Evolutionary conservation across 345 rosid genomes (phyloP), one percentile per base, ranked within the genome.

Genomic region (Acer saccharum): DNA sequence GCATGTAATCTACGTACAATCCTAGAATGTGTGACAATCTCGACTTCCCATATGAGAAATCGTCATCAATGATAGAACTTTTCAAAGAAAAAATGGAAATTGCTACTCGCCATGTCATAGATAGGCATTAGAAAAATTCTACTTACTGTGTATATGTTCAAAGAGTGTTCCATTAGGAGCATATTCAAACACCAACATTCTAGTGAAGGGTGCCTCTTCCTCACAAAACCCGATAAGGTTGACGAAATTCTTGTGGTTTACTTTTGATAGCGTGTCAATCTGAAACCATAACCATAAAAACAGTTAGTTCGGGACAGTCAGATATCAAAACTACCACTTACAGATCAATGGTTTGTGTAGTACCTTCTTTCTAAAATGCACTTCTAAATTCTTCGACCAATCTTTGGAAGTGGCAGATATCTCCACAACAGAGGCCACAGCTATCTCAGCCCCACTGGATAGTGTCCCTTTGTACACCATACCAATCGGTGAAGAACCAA

Each of bases 141-240:
- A 84, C 95, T 89, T 76, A 96, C 99, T 58, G 77, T 96, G 98
- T 86, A 96, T 74, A 87, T 96, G 98, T 79, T 96, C 98, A 39
- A 87, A 92, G 64, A 96, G 93, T 50, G 98, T 92, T 61, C 99
- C 99, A 73, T 94, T 92, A 32, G 99, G 97, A 83, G 97, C 94
- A 74, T 96, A 96, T 68, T 96, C 99, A 78, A 96, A 96, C 85
- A 94, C 97, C 97, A 95, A 85, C 93, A 91, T 92, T 86, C 99
- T 94, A 1, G 99, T 92, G 85, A 95, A 92, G 80, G 97, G 97
- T 66, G 87, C 86, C 11, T 87, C 84, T 77, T 96, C 97, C 85
- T 92, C 95, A 43, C 98, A 94, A 72, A 62, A 96, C 17, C 99
- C 98, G 17, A 96, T 82, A 72, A 96, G 99, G 88, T 89, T 96